Conservation (phyloP, 495 filamentous ascomycete species). For the Xylaria castorea region DNA sequence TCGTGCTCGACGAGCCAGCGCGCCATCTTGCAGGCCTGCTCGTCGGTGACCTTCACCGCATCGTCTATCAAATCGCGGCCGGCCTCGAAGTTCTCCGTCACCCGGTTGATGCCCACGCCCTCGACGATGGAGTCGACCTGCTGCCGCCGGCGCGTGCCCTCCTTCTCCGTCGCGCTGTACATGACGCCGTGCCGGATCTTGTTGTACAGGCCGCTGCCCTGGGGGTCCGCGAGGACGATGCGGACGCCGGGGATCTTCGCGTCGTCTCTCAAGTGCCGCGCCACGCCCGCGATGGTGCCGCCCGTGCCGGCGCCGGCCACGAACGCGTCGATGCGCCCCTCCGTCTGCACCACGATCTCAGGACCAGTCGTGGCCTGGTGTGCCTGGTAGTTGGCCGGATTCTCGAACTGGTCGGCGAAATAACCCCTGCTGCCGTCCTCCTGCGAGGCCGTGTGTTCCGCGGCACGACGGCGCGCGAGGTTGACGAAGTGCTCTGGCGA, state of each 20-base stretch:
- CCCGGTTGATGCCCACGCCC: slow-evolving; percentile 90
- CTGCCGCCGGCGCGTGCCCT: slow-evolving; percentile 84
- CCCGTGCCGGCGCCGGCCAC: slow-evolving; percentile 96
- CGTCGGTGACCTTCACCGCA: slow-evolving; percentile 89
- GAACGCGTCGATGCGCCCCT: slow-evolving; percentile 82
- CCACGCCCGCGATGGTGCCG: slow-evolving; percentile 89
- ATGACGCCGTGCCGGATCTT: slow-evolving; percentile 90
- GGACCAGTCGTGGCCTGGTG: slow-evolving; percentile 86
- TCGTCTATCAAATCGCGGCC: slow-evolving; percentile 86
- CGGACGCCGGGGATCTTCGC: slow-evolving; percentile 53
- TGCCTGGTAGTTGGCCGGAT: slow-evolving; percentile 80
- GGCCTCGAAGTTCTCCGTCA: slow-evolving; percentile 90
- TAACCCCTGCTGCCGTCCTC: slow-evolving; percentile 67
- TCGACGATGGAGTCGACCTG: slow-evolving; percentile 98
- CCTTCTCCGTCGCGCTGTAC: slow-evolving; percentile 85
- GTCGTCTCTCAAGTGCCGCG: slow-evolving; percentile 76
- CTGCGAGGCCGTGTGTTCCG: slow-evolving; percentile 63
- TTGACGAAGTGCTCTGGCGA: slow-evolving; percentile 95
- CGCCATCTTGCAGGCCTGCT: slow-evolving; percentile 91
- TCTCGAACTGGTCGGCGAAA: slow-evolving; percentile 98
- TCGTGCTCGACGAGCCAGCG: slow-evolving; percentile 95
- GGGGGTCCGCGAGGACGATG: slow-evolving; percentile 90
- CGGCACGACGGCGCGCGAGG: slow-evolving; percentile 77
- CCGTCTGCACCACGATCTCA: slow-evolving; percentile 83
- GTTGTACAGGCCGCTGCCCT: slow-evolving; percentile 93